phyloP scores from a whole-genome alignment of 805 yeast genomes.

The Yarrowia porcina region DNA sequence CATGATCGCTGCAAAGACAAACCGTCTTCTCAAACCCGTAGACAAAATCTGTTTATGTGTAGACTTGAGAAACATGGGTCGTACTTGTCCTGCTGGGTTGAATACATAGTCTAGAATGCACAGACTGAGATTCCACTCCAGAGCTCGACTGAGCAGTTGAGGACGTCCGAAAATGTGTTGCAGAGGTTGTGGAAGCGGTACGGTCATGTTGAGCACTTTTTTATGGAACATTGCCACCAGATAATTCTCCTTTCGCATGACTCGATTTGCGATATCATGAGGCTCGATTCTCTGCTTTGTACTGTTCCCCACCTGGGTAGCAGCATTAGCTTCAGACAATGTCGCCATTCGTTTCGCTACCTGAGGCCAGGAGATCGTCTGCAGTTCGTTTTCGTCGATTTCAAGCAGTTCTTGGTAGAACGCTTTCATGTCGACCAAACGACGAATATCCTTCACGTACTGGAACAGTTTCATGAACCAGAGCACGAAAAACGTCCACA shows the following conservation, averaged over 20 bases:
- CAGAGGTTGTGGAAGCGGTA: slow-evolving; percentile 47
- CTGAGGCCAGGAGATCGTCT: slow-evolving; percentile 89
- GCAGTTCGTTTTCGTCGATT: slow-evolving; percentile 76
- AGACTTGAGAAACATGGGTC: slow-evolving; percentile 66
- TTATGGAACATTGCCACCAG: slow-evolving; percentile 85
- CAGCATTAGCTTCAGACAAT: slow-evolving; percentile 75
- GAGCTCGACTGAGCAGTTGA: slow-evolving; percentile 66
- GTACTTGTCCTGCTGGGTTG: slow-evolving; percentile 76
- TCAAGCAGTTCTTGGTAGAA: slow-evolving; percentile 72
- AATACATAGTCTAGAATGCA: slow-evolving; percentile 86
- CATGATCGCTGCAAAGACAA: slow-evolving; percentile 81
- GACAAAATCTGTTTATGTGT: slow-evolving; percentile 63
- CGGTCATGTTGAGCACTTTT: slow-evolving; percentile 62
- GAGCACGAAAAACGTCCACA: slow-evolving; percentile 55
- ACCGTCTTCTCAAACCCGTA: slow-evolving; percentile 69
- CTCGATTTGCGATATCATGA: slow-evolving; percentile 90
- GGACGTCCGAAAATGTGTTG: slow-evolving; percentile 36
- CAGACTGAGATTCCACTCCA: slow-evolving; percentile 91
- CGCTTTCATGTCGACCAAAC: slow-evolving; percentile 67
- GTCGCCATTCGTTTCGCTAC: slow-evolving; percentile 73
- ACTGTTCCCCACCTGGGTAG: slow-evolving; percentile 43
- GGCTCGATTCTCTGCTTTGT: slow-evolving; percentile 73
- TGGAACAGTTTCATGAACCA: slow-evolving; percentile 43
- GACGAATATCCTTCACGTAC: slow-evolving; percentile 57
- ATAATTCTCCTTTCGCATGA: slow-evolving; percentile 94